phyloP scores from a whole-genome alignment of 2,329 filamentous ascomycete species.

The Cladosporium oxysporum region DNA sequence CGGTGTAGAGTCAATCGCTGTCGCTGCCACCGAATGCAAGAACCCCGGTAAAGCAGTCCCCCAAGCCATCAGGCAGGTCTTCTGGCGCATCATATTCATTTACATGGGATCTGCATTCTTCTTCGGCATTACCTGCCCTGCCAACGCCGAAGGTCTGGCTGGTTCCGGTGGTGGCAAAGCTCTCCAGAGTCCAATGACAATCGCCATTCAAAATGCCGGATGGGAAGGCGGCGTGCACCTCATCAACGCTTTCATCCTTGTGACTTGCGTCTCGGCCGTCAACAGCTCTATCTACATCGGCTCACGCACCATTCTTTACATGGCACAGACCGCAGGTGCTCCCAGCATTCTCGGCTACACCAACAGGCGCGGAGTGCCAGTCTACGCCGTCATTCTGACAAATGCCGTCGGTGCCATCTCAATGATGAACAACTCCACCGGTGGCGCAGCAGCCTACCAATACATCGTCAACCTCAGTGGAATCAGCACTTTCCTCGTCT shows the following conservation, averaged over 20 bases:
- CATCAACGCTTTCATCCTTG: slow-evolving; percentile 24
- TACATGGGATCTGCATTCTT: slow-evolving; percentile 73
- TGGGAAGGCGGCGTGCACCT: slow-evolving; percentile 73
- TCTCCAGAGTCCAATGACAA: slow-evolving; percentile 71
- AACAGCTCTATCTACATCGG: slow-evolving; percentile 79
- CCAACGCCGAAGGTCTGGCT: slow-evolving; percentile 65
- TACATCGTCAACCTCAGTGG: slow-evolving; percentile 72
- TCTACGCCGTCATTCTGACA: slow-evolving; percentile 65
- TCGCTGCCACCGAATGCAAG: slow-evolving; percentile 54
- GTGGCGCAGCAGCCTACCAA: slow-evolving; percentile 63
- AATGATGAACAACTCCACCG: slow-evolving; percentile 73
- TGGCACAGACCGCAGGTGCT: slow-evolving; percentile 73
- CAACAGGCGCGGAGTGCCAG: slow-evolving; percentile 61
- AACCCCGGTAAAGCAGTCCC: slow-evolving; percentile 51
- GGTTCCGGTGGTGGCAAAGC: slow-evolving; percentile 60
- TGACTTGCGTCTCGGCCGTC: slow-evolving; percentile 57
- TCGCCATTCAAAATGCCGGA: slow-evolving; percentile 72
- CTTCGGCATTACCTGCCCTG: slow-evolving; percentile 72
- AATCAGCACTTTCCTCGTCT: slow-evolving; percentile 71
- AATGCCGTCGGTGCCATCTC: slow-evolving; percentile 70
- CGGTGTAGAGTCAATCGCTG: slow-evolving; percentile 54
- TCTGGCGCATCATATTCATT: slow-evolving; percentile 49
- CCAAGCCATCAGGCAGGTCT: slow-evolving; percentile 36
- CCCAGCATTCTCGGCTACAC: slow-evolving; percentile 70
- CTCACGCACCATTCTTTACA: slow-evolving; percentile 72